Percentiles rank a stretch among this genome's conserved stretches.
phyloP scores from a whole-genome alignment of 2,329 filamentous ascomycete species.

The Didymella glomerata region DNA sequence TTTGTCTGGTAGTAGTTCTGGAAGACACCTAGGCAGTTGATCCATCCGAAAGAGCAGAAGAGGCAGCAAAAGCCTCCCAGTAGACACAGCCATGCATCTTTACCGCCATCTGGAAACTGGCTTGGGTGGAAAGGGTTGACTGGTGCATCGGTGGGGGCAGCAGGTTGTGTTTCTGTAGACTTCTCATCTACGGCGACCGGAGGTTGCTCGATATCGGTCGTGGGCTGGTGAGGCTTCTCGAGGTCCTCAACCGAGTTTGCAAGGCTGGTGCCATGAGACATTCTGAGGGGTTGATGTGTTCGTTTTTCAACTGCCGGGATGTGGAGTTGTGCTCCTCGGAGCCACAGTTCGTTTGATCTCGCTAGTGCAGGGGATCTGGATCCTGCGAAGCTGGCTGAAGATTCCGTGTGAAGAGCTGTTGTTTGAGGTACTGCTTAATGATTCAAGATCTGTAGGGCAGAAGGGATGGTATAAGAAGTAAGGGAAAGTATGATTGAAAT shows the following conservation, averaged over 20 bases:
- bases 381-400: not conserved
- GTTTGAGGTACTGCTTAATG: not conserved
- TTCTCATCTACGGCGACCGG: constrained; percentile 26
- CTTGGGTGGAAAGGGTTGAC: constrained; percentile 41
- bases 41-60: constrained; percentile 53
- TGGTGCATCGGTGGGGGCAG: constrained; percentile 20
- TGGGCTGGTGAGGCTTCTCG: constrained; percentile 19
- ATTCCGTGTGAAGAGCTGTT: not conserved
- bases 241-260: constrained; percentile 28
- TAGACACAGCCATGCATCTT: constrained; percentile 46
- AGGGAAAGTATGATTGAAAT: not conserved
- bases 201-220: constrained; percentile 29
- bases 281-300: not conserved
- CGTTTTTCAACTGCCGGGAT: not conserved
- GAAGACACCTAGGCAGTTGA: constrained; percentile 57
- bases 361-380: not conserved
- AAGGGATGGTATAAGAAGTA: constrained; percentile 5
- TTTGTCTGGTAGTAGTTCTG: constrained; percentile 58
- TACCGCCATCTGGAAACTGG: constrained; percentile 51
- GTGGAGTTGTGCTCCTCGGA: not conserved
- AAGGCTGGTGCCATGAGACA: constrained; percentile 24
- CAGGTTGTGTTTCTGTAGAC: constrained; percentile 6
- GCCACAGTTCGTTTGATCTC: not conserved
- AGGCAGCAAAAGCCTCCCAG: constrained; percentile 41
- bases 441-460: not conserved